phyloP scores from a whole-genome alignment of 306 rosid genomes.

The Glycine latifolia region DNA sequence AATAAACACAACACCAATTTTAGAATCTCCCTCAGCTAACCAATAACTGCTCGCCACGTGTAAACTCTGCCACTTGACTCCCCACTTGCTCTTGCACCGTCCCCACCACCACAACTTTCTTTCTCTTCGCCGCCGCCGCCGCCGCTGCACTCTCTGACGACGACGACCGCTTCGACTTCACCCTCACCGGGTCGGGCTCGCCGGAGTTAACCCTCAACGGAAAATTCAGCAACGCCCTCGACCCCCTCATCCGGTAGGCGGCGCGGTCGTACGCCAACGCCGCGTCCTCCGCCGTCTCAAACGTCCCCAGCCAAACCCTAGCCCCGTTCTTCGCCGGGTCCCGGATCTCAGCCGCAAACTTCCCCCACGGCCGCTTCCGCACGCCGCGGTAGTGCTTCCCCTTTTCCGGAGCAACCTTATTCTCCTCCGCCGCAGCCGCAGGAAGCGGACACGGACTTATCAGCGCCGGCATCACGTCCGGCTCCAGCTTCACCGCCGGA shows the following conservation, averaged over 20 bases:
- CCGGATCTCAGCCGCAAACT: conserved; percentile 95
- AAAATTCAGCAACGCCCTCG: conserved; percentile 82
- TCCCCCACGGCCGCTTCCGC: conserved; percentile 95
- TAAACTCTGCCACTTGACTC: conserved; percentile 37
- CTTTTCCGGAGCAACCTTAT: conserved; percentile 53
- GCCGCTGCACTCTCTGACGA: conserved; percentile 64
- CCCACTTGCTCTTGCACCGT: conserved; percentile 45
- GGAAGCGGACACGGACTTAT: background rate
- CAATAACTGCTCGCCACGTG: conserved; percentile 47
- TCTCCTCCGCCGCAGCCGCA: background rate
- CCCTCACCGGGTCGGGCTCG: conserved; percentile 92
- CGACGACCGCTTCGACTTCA: conserved; percentile 70
- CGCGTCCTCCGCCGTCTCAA: conserved; percentile 95
- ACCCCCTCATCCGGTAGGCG: conserved; percentile 91
- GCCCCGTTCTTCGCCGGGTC: conserved; percentile 99
- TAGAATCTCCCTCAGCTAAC: conserved; percentile 33
- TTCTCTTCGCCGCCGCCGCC: conserved; percentile 60
- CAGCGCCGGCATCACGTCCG: conserved; percentile 42
- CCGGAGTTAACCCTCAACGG: conserved; percentile 92
- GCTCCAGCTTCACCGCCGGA: conserved; percentile 53
- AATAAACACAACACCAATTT: background rate
- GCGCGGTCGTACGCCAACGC: conserved; percentile 94
- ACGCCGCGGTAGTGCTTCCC: conserved; percentile 97
- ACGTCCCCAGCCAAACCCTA: conserved; percentile 95
- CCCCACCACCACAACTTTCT: conserved; percentile 43